Evolutionary conservation across 257 asterid species (phyloP).

Genomic region (Solanum arcanum): DNA sequence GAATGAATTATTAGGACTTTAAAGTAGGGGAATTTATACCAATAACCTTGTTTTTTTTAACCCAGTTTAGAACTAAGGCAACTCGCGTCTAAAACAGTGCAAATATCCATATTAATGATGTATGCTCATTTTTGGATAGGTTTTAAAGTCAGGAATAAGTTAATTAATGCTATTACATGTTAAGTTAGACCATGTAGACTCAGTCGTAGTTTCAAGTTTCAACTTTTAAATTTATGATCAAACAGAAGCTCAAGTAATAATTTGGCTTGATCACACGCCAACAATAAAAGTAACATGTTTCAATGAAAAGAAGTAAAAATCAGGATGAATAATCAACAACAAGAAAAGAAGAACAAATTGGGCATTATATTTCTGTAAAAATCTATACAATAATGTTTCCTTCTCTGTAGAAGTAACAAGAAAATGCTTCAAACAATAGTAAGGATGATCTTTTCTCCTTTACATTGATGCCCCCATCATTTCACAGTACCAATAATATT

Average conservation of each 20-base stretch:
- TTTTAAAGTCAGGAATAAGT: too few species aligned
- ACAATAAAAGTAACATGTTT: not conserved
- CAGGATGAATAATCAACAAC: not conserved
- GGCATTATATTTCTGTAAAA: not conserved
- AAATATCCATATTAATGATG: too few species aligned
- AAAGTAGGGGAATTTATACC: too few species aligned
- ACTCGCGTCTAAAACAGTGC: too few species aligned
- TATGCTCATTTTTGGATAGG: not conserved
- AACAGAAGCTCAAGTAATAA: fast-evolving
- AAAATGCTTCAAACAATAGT: not conserved
- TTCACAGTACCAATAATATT: not conserved
- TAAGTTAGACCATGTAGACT: too few species aligned
- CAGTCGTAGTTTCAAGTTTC: too few species aligned
- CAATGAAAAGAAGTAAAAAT: not conserved
- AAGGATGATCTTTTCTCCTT: not conserved
- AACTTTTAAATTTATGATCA: too few species aligned
- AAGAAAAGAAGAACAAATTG: not conserved
- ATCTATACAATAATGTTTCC: not conserved
- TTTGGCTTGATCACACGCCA: not conserved
- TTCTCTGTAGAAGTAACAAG: not conserved
- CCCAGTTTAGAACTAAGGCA: too few species aligned
- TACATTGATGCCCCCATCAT: not conserved
- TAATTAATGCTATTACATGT: too few species aligned
- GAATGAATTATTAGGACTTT: too few species aligned
- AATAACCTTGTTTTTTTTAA: too few species aligned